These are phyloP conservation scores for Pelargonium hybrid DNA, from an alignment of 441 rosid genomes.

Conservation along the genomic window DNA sequence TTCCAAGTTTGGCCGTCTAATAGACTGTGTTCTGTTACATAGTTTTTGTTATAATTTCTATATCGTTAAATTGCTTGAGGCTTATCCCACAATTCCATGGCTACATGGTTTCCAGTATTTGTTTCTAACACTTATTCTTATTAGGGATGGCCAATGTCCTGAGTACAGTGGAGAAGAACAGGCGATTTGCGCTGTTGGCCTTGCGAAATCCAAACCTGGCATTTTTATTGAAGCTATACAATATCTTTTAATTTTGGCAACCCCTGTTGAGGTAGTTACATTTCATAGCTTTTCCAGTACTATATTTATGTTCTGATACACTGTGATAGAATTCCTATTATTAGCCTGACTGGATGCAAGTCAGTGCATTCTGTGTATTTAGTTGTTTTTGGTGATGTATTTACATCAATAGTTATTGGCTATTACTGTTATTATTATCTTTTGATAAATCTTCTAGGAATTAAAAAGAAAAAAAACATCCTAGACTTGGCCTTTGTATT, in stretches of 20 bases:
- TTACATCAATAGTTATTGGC: background rate
- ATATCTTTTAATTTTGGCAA: constrained; percentile 72
- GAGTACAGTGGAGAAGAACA: constrained; percentile 83
- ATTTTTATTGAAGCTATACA: constrained; percentile 91
- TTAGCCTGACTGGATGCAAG: background rate
- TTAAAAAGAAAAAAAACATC: background rate
- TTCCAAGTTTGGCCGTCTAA: background rate
- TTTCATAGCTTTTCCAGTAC: constrained; percentile 4
- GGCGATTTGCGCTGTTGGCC: constrained; percentile 90
- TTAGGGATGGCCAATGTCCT: constrained; percentile 93
- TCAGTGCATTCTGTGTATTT: background rate
- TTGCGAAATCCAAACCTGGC: constrained; percentile 75
- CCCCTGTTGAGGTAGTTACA: constrained; percentile 71
- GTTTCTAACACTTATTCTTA: constrained; percentile 15
- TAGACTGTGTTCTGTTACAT: background rate
- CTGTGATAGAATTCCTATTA: constrained; percentile 7
- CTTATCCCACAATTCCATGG: background rate
- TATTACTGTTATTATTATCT: background rate
- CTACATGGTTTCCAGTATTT: background rate
- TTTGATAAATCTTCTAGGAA: background rate
- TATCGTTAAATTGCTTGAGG: background rate
- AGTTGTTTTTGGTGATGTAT: background rate
- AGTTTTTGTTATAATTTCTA: background rate
- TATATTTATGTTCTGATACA: background rate
- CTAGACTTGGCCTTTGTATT: background rate